Conservation (phyloP, 495 filamentous ascomycete genomes). For the Xylaria scruposa region DNA sequence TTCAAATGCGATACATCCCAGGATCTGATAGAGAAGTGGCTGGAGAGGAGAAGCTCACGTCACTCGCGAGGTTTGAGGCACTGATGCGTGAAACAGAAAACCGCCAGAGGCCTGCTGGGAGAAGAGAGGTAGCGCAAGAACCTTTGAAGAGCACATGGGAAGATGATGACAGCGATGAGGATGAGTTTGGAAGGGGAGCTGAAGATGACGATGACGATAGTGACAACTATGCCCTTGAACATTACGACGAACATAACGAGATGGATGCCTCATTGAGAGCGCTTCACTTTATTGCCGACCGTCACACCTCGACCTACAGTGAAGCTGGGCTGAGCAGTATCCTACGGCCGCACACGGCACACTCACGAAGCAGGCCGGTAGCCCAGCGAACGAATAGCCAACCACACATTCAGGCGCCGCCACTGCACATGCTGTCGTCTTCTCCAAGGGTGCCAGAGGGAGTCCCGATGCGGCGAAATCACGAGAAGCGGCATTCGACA, state of each 20-base stretch:
- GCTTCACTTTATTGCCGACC: conserved; percentile 57
- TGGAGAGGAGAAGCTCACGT: conserved; percentile 62
- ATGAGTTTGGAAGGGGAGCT: conserved; percentile 38
- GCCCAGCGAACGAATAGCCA: conserved; percentile 54
- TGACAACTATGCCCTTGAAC: conserved; percentile 46
- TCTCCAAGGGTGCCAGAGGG: conserved; percentile 30
- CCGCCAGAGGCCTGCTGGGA: conserved; percentile 44
- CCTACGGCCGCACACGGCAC: conserved; percentile 52
- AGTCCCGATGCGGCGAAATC: conserved; percentile 29
- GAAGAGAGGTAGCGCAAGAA: conserved; percentile 31
- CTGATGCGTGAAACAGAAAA: conserved; percentile 62
- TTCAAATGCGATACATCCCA: conserved; percentile 62
- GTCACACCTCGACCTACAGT: conserved; percentile 34
- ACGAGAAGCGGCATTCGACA: conserved; percentile 54
- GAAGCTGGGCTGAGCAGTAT: conserved; percentile 28
- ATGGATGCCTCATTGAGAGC: conserved; percentile 52
- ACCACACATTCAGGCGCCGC: conserved; percentile 45
- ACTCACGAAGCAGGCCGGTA: conserved; percentile 48
- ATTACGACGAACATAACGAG: conserved; percentile 42
- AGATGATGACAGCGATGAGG: conserved; percentile 44
- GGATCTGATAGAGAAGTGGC: conserved; percentile 52
- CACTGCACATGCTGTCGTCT: conserved; percentile 30
- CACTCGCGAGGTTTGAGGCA: conserved; percentile 64
- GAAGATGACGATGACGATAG: conserved; percentile 53
- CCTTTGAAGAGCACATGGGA: conserved; percentile 57